Conservation (phyloP, 495 filamentous ascomycete species). For the Bombardia bombarda region DNA sequence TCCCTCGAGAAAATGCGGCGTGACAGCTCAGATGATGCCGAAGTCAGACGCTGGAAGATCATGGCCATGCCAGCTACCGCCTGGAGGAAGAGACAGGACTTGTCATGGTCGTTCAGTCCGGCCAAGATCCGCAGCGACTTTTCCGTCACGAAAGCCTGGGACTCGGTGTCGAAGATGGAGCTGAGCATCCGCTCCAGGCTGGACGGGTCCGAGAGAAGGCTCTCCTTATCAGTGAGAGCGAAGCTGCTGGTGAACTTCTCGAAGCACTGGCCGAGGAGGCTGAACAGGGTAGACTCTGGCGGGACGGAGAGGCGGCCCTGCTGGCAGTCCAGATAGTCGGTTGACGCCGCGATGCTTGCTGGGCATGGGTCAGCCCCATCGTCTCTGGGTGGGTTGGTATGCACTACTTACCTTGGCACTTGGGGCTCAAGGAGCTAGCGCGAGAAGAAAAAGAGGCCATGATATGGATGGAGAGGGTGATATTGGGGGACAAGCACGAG, state of each 20-base stretch:
- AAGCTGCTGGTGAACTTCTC: slow-evolving; percentile 11
- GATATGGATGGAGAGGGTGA: not conserved
- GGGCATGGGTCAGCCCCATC: not conserved
- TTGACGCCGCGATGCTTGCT: slow-evolving; percentile 19
- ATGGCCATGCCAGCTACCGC: slow-evolving; percentile 22
- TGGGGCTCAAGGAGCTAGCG: not conserved
- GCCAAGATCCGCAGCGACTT: slow-evolving; percentile 11
- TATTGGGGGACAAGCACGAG: not conserved
- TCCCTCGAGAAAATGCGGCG: slow-evolving; percentile 10
- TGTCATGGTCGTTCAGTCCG: slow-evolving; percentile 19
- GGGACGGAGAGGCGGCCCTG: slow-evolving; percentile 15
- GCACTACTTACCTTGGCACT: slow-evolving; percentile 9
- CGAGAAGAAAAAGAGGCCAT: not conserved
- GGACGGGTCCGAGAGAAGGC: slow-evolving; percentile 11
- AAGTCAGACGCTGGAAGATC: slow-evolving; percentile 15
- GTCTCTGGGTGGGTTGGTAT: not conserved
- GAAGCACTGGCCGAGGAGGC: slow-evolving; percentile 12
- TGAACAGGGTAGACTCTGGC: slow-evolving; percentile 12
- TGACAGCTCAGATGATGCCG: not conserved
- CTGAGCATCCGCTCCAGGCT: slow-evolving; percentile 12
- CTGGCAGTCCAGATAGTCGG: slow-evolving; percentile 9
- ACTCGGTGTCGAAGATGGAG: slow-evolving; percentile 20
- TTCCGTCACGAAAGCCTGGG: slow-evolving; percentile 17
- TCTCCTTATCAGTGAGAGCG: slow-evolving; percentile 15
- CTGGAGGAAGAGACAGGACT: slow-evolving; percentile 16